Evolutionary conservation across 2,329 filamentous ascomycete species (phyloP), one percentile per base, ranked within the genome.

Genomic region (Colletotrichum sp.): DNA sequence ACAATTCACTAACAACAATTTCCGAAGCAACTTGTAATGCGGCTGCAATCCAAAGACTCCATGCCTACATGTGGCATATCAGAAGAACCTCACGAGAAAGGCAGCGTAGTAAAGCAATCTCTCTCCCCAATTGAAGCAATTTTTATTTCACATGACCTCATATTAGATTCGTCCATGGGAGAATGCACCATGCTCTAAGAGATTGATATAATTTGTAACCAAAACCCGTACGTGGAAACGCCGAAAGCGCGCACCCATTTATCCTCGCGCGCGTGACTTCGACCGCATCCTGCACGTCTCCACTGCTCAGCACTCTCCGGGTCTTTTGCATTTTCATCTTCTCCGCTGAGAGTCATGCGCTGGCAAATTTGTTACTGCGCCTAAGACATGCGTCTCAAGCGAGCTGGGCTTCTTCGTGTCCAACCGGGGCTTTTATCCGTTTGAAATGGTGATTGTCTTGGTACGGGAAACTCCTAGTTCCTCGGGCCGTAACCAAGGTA

Each of bases 91-190:
- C 18, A 21, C 12, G 16, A 47, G 43, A n/a, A 47, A 47, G 43
- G n/a, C 43, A 47, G 1, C 0, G 43, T 47, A 21, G 43, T 47
- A 6, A 7, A 4, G 2, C 5, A 3, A 5, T 43, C 43, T n/a
- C 11, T 12, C 11, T 18, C 18, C 11, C 38, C 18, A 1, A 47
- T 47, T 1, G 11, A n/a, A 47, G 38, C 38, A 21, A 33, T 33
- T 12, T n/a, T 43, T 9, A 43, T 43, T 43, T 11, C 1, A 11
- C 18, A 43, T 0, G 3, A 43, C n/a, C 18, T 43, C 38, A n/a
- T 18, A 43, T 43, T n/a, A 0, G 0, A 43, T 21, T 47, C 11
- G 12, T 47, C 11, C 4, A 12, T 0, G 1, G 18, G 3, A 11
- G 11, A 47, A 21, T 2, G 18, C 43, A 47, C 43, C 43, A 2